Conservation (phyloP, 2,329 filamentous ascomycete species). For the Phaeosphaeriaceae sp. region DNA sequence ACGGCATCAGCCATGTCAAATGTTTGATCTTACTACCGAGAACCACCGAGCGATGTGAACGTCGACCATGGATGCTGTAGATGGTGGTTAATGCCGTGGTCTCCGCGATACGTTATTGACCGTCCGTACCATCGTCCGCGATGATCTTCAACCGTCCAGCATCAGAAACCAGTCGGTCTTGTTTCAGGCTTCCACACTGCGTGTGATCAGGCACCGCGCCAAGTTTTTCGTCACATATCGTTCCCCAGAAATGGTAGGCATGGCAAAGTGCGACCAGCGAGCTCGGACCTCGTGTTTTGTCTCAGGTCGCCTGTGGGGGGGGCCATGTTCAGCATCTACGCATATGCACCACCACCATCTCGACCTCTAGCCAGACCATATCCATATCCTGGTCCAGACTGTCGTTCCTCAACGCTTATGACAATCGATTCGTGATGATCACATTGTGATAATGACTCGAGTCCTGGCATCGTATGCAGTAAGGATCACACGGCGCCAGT, state of each 20-base stretch:
- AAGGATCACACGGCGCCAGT: not conserved
- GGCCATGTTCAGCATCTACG: not conserved
- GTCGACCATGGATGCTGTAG: not conserved
- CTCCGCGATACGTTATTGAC: not conserved
- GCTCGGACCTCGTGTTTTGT: conserved; percentile 1
- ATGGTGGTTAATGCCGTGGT: not conserved
- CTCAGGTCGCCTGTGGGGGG: not conserved
- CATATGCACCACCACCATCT: not conserved
- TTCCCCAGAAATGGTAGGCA: not conserved
- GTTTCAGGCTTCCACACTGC: conserved; percentile 3
- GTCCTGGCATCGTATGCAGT: not conserved
- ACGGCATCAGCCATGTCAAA: not conserved
- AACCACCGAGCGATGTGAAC: not conserved
- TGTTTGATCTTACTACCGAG: not conserved
- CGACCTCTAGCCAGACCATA: not conserved
- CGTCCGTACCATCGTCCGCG: not conserved
- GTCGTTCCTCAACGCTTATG: not conserved
- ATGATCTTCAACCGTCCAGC: not conserved
- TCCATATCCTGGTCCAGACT: not conserved
- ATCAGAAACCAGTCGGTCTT: conserved; percentile 2
- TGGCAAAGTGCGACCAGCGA: not conserved
- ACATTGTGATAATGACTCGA: not conserved
- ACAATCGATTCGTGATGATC: not conserved
- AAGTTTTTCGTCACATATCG: not conserved
- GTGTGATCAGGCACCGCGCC: conserved; percentile 1